These are phyloP conservation scores for Quercus mongolica DNA, from an alignment of 306 rosid species.

Conservation along the genomic window DNA sequence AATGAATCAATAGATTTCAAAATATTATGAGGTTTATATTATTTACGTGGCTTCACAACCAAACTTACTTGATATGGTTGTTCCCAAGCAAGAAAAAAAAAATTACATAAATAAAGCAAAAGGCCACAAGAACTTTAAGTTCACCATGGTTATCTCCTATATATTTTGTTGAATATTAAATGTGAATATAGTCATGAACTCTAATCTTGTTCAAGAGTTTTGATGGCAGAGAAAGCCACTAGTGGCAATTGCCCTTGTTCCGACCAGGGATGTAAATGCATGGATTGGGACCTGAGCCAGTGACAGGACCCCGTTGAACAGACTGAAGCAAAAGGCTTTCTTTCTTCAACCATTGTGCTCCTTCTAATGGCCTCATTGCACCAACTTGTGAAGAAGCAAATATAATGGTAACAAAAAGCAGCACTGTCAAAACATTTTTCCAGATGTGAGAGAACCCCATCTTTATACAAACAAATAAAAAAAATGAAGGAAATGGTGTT, in stretches of 20 bases:
- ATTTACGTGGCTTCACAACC: no score
- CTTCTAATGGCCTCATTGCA: constrained; percentile 5
- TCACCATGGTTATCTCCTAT: no score
- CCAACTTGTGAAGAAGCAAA: constrained; percentile 12
- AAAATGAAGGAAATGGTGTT: background rate
- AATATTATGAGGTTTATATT: no score
- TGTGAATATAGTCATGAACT: background rate
- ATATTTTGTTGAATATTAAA: background rate
- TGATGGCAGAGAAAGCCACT: background rate
- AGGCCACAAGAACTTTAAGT: no score
- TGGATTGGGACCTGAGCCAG: constrained; percentile 7
- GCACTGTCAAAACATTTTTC: background rate
- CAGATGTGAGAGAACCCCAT: constrained; percentile 24
- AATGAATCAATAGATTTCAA: no score
- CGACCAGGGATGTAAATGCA: constrained; percentile 27
- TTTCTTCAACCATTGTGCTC: constrained; percentile 20
- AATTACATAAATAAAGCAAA: no score
- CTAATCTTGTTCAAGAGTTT: no score
- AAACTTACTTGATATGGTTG: no score
- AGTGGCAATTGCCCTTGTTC: background rate
- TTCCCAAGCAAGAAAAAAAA: no score
- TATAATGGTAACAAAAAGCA: constrained; percentile 12
- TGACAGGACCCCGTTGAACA: constrained; percentile 3
- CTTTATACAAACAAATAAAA: background rate
- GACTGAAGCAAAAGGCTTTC: constrained; percentile 4